These are phyloP conservation scores for Phoenix dactylifera DNA, from an alignment of 176 grass and related monocot genomes.

Conservation along the genomic window DNA sequence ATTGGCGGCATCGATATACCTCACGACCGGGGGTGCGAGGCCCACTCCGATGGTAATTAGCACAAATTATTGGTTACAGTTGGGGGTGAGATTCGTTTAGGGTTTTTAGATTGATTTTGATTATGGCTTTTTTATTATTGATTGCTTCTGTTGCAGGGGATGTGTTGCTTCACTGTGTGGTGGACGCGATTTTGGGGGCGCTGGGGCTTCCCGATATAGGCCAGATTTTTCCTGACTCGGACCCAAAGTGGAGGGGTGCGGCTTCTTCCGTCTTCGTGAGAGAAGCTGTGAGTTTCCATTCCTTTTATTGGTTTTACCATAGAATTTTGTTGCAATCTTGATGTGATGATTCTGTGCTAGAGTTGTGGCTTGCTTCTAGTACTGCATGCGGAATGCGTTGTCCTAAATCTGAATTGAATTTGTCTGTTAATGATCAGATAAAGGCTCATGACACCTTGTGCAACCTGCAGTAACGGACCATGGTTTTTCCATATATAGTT, in stretches of 20 bases:
- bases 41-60: constrained; percentile 78
- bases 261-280: constrained; percentile 74
- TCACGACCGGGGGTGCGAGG: constrained; percentile 90
- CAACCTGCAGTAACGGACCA: too few relatives aligned
- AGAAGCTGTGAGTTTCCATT: constrained; percentile 65
- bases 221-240: constrained; percentile 94
- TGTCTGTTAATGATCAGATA: too few relatives aligned
- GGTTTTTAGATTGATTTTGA: not conserved
- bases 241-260: constrained; percentile 83
- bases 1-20: constrained; percentile 89
- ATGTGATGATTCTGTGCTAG: too few relatives aligned
- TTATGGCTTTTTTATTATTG: not conserved
- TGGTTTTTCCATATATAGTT: too few relatives aligned
- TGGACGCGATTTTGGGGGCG: constrained; percentile 96
- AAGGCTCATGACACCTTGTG: too few relatives aligned
- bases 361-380: too few relatives aligned
- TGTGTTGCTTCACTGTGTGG: constrained; percentile 97
- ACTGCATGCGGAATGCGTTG: too few relatives aligned
- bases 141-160: constrained; percentile 37
- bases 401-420: too few relatives aligned
- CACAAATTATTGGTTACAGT: too few relatives aligned
- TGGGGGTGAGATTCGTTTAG: not conserved
- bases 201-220: constrained; percentile 93
- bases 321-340: too few relatives aligned
- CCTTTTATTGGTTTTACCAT: not conserved